Evolutionary conservation across 2,329 filamentous ascomycete species (phyloP), one percentile per base, ranked within the genome.

Genomic region (Penicillium crustosum): DNA sequence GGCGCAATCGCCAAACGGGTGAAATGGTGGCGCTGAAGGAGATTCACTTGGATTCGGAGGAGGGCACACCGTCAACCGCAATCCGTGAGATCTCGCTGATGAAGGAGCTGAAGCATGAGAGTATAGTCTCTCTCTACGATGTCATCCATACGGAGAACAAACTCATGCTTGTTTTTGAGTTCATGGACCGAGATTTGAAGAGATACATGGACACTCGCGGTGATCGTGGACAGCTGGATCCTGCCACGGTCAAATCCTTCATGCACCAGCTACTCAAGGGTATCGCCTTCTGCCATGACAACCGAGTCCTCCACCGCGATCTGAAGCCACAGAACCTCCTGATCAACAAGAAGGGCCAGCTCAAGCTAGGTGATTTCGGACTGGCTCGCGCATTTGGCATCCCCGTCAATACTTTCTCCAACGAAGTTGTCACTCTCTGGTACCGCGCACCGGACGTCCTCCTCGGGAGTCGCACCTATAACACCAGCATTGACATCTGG

Each of bases 91-190:
- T 99, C 70, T 97, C 93, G 1, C 83, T 99, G 57, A 97, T 99
- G 94, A 99, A 99, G 79, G 94, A 99, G 78, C 84, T 99, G 66
- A 97, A 97, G 78, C 94, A 99, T 77, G 93, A 97, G 75, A 97
- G 97, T 73, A 97, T 99, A 66, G 93, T 99, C 68, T 91, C 89
- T 58, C 87, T 99, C 6, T 91, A 97, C 83, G 94, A 99, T 82
- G 94, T 99, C 56, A 97, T 99, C 70, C 94, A 99, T 77, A 99
- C 94, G 58, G 94, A 99, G 81, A 99, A 97, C 79, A 99, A 99
- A 77, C 86, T 99, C 57, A 99, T 99, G 94, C 87, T 99, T 41
- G 94, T 99, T 10, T 99, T 99, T 68, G 94, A 99, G 77, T 96
- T 88, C 77, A 97, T 99, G 93, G 94, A 99, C 77, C 92, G 93